These are phyloP conservation scores for Rhizopus arrhizus DNA, from an alignment of 371 early-diverging fungal genomes.

Conservation along the genomic window DNA sequence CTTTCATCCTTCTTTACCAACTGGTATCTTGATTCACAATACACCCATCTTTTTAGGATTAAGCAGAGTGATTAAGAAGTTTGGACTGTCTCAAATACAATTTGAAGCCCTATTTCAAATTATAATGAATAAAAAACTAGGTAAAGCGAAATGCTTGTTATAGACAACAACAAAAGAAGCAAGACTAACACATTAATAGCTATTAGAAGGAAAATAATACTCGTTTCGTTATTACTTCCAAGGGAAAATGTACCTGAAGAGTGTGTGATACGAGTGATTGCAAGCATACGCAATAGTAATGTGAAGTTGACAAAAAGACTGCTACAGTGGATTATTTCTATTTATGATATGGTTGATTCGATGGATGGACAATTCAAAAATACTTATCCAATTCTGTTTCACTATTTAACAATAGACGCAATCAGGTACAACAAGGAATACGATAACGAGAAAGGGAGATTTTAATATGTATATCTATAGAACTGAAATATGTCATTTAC, in stretches of 20 bases:
- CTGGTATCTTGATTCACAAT: background rate
- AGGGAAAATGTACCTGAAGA: constrained; percentile 43
- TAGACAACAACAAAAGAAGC: constrained; percentile 2
- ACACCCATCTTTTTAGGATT: background rate
- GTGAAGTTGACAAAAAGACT: constrained; percentile 18
- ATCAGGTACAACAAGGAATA: constrained; percentile 33
- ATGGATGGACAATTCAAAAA: constrained; percentile 36
- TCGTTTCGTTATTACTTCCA: constrained; percentile 50
- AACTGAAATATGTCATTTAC: constrained; percentile 51
- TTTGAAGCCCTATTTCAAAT: constrained; percentile 23
- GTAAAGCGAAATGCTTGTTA: constrained; percentile 5
- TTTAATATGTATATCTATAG: constrained; percentile 25
- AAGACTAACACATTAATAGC: background rate
- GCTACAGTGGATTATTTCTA: constrained; percentile 51
- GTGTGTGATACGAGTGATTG: constrained; percentile 45
- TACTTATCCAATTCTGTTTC: constrained; percentile 53
- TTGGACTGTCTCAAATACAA: constrained; percentile 1
- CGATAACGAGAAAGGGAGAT: too few species aligned
- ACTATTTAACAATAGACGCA: constrained; percentile 41
- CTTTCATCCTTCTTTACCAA: constrained; percentile 1
- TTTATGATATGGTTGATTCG: constrained; percentile 52
- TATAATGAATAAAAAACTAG: constrained; percentile 15
- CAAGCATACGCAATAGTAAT: constrained; percentile 33
- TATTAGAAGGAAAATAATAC: background rate
- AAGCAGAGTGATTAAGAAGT: background rate